phyloP scores from a whole-genome alignment of 2,329 filamentous ascomycete species.

The Paracamarosporium sp. region DNA sequence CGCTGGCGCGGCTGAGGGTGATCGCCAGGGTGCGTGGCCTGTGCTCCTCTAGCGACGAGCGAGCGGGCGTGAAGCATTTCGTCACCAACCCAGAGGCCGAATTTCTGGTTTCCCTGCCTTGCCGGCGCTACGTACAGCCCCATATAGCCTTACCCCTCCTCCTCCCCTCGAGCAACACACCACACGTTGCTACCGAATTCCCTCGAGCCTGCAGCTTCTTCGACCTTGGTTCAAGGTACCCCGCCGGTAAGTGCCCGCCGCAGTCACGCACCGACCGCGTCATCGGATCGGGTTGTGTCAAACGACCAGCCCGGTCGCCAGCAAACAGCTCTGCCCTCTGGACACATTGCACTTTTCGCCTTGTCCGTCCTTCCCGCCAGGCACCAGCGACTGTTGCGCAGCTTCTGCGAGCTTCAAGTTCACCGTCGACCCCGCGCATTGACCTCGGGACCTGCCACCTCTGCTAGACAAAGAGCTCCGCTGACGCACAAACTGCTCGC shows the following conservation, averaged over 20 bases:
- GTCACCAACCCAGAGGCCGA: slow-evolving; percentile 41
- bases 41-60: slow-evolving; percentile 25
- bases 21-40: slow-evolving; percentile 35
- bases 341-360: slow-evolving; percentile 42
- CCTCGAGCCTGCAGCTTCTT: not conserved
- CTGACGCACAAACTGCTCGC: slow-evolving; percentile 35
- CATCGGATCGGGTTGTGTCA: slow-evolving; percentile 36
- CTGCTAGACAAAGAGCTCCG: slow-evolving; percentile 21
- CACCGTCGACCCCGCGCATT: slow-evolving; percentile 17
- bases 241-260: slow-evolving; percentile 36
- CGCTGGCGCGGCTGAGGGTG: slow-evolving; percentile 26
- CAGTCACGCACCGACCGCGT: slow-evolving; percentile 31
- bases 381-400: slow-evolving; percentile 13
- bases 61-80: slow-evolving; percentile 34
- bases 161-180: not conserved
- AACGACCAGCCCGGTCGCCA: slow-evolving; percentile 32
- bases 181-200: not conserved
- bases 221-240: not conserved
- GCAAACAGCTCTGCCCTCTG: slow-evolving; percentile 21
- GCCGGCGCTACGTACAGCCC: slow-evolving; percentile 17
- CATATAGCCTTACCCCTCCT: slow-evolving; percentile 26
- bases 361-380: slow-evolving; percentile 16
- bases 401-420: slow-evolving; percentile 13
- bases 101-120: slow-evolving; percentile 41
- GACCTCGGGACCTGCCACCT: slow-evolving; percentile 18